A percentile compares a stretch with the other conserved stretches of the same genome.
phyloP scores from a whole-genome alignment of 2,329 filamentous ascomycete species.

The Paradendryphiella salina region DNA sequence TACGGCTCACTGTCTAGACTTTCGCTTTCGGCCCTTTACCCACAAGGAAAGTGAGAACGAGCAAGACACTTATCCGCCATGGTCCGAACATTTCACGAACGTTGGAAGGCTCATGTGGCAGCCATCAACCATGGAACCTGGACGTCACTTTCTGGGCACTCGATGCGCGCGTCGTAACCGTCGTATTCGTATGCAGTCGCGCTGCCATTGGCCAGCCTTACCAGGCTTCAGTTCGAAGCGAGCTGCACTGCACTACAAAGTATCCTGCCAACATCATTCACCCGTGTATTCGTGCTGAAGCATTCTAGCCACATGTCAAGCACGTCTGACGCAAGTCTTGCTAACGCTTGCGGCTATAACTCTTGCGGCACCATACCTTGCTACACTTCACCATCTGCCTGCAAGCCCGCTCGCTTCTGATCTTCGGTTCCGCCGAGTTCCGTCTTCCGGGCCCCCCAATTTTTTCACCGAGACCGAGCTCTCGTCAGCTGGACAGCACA shows the following conservation, averaged over 20 bases:
- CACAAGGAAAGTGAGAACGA: neutral
- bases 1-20: slow-evolving; percentile 1
- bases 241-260: neutral
- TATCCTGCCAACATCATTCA: neutral
- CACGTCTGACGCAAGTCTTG: slow-evolving; percentile 13
- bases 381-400: slow-evolving; percentile 15
- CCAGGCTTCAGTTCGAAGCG: slow-evolving; percentile 5
- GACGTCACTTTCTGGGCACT: neutral
- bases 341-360: neutral
- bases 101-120: neutral
- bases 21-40: neutral
- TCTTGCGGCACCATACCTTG: slow-evolving; percentile 17
- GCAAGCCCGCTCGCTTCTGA: slow-evolving; percentile 11
- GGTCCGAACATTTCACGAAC: slow-evolving; percentile 2
- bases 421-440: slow-evolving; percentile 10
- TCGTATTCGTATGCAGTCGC: slow-evolving; percentile 4
- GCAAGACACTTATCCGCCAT: neutral
- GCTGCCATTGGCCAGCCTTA: slow-evolving; percentile 10
- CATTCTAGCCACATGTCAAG: neutral
- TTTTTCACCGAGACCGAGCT: slow-evolving; percentile 16
- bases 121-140: neutral
- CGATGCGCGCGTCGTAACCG: neutral
- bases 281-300: neutral
- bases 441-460: slow-evolving; percentile 4
- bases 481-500: slow-evolving; percentile 19